Base-by-base conservation (phyloP, 2,329 filamentous ascomycete genomes). In the Juglanconis oblonga region DNA sequence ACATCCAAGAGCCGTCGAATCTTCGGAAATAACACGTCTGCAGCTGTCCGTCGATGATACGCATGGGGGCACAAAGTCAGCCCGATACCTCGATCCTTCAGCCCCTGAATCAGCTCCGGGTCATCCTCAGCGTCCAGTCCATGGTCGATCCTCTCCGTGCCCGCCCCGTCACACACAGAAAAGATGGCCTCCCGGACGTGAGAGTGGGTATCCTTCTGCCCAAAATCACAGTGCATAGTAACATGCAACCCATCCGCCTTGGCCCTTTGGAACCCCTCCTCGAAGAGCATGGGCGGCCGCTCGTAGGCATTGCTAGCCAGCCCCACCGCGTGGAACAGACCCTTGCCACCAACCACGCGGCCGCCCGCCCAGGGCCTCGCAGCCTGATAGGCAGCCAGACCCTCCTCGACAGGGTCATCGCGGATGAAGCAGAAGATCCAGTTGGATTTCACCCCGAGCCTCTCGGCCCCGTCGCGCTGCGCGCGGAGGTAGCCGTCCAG, bases 211-310 rank as follows among this genome's bases (percentile, higher is more conserved):
- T 81, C 77, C 58, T 78, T 76, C 63, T 81, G 77, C 49, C 78
- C 79, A 49, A 82, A 77, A 60, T 82, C 80, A 66, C 79, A 81
- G 58, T 83, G 80, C 65, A 75, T 75, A 2, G 80, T 83, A 13
- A 79, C 68, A 42, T 76, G 73, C 57, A 79, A 71, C 0, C 78
- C 77, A 47, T 80, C 77, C 13, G 59, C 59, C 55, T 68, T 64
- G 2, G 77, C 77, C 24, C 68, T 64, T 8, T 59, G 62, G 55
- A 76, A 81, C 0, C 72, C 69, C 14, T 71, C 64, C 52, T 78
- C 75, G 62, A 81, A 81, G 33, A 80, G 68, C 52, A 70, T 67
- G 0, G 78, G 78, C 6, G 79, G 79, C 5, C 77, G 71, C 53
- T 77, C 70, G 56, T 74, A 76, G 49, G 79, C 79, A 61, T 81